Evolutionary conservation across 495 filamentous ascomycete species (phyloP), one percentile per base, ranked within the genome.

Genomic region (Sordaria brevicollis): DNA sequence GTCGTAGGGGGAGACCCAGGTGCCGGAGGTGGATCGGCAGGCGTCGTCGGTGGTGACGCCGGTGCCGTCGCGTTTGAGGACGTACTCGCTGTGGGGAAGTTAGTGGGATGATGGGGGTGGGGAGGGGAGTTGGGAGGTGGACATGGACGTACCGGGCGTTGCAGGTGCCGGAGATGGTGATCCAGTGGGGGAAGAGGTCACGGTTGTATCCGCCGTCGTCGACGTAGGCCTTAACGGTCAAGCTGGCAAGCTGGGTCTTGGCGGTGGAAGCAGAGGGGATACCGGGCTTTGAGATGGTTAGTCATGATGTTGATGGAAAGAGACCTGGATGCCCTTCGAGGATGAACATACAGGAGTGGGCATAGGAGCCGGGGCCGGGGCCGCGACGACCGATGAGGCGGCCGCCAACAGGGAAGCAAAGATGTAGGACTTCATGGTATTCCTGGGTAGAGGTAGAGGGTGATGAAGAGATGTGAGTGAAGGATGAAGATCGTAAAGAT

Each of bases 181-280:
- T 86, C 90, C 90, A 92, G 73, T 86, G 84, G 5, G 89, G 89
- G 79, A 93, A 93, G 25, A 88, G 77, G 70, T 84, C 84, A 25
- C 90, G 88, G 38, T 79, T 66, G 73, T 93, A 93, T 1, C 74
- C 82, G 66, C 81, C 81, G 65, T 84, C 81, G 35, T 88, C 82
- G 25, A 81, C 82, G 65, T 83, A 79, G 3, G 86, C 77, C 10
- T 83, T 81, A 15, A 89, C 85, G 2, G 84, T 86, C 19, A 93
- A 75, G 3, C 68, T 75, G 1, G 83, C 82, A 15, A 93, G 85
- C 70, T 86, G 80, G 35, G 77, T 83, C 66, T 82, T 78, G 3
- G 90, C 90, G 0, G 80, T 77, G 0, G 85, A 72, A 1, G 80
- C 74, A 1, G 84, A 80, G 0, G 90, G 90, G 66, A 93, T 87